A percentile compares a stretch with the other conserved stretches of the same genome.
Conservation (phyloP, 768 basidiomycete genomes). For the Pholiota microspora region DNA sequence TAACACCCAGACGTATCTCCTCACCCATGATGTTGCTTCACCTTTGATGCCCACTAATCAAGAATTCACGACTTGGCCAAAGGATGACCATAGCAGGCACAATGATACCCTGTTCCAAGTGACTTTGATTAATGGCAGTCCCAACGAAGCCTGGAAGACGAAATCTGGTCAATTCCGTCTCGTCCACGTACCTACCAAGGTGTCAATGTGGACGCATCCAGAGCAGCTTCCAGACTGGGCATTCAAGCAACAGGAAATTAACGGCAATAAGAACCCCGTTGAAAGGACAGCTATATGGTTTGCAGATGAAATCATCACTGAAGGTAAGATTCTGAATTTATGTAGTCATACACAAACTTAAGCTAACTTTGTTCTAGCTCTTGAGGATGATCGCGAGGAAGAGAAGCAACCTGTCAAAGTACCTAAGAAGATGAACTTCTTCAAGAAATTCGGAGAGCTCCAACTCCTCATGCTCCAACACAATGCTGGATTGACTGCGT, state of each 20-base stretch:
- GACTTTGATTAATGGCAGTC: slow-evolving; percentile 65
- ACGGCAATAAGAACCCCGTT: slow-evolving; percentile 89
- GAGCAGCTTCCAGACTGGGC: slow-evolving; percentile 94
- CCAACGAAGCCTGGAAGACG: slow-evolving; percentile 87
- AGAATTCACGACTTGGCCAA: slow-evolving; percentile 93
- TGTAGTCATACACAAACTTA: neutral
- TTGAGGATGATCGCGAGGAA: slow-evolving; percentile 51
- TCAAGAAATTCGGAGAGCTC: slow-evolving; percentile 91
- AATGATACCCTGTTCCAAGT: slow-evolving; percentile 91
- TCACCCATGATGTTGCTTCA: slow-evolving; percentile 97
- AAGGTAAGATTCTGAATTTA: slow-evolving; percentile 23
- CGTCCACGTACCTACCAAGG: slow-evolving; percentile 84
- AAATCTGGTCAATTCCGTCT: slow-evolving; percentile 93
- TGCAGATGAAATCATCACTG: slow-evolving; percentile 76
- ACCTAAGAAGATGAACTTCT: slow-evolving; percentile 85
- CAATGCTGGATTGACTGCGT: slow-evolving; percentile 97
- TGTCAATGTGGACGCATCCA: slow-evolving; percentile 91
- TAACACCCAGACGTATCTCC: slow-evolving; percentile 74
- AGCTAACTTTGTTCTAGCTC: slow-evolving; percentile 33
- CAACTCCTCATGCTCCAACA: slow-evolving; percentile 97
- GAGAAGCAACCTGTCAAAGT: slow-evolving; percentile 51
- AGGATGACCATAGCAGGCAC: slow-evolving; percentile 71
- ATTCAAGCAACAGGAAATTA: slow-evolving; percentile 95
- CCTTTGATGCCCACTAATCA: slow-evolving; percentile 97
- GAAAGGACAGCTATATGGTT: slow-evolving; percentile 89